Conservation (phyloP, 257 asterid species). For the Fraxinus quadrangulata region DNA sequence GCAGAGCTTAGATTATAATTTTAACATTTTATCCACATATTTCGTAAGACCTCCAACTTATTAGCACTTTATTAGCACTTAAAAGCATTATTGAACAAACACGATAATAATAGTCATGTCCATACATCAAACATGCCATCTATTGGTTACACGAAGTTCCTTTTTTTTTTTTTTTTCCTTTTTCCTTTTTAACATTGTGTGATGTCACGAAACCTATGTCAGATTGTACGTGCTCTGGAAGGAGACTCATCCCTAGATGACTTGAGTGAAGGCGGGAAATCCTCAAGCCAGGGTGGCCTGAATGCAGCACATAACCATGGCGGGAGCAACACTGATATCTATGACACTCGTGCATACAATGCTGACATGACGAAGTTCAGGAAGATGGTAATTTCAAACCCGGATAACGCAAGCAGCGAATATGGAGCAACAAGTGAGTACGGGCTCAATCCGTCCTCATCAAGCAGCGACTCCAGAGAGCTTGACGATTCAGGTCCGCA, state of each 20-base stretch:
- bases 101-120: too few relatives aligned
- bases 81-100: too few relatives aligned
- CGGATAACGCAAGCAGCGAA: conserved; percentile 58
- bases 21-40: too few relatives aligned
- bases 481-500: not conserved
- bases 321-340: conserved; percentile 22
- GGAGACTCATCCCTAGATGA: conserved; percentile 81
- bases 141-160: not conserved
- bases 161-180: too few relatives aligned
- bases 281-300: conserved; percentile 23
- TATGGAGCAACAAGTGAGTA: conserved; percentile 65
- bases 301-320: conserved; percentile 26
- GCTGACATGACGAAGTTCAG: conserved; percentile 87
- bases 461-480: conserved; percentile 46
- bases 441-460: conserved; percentile 55
- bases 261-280: conserved; percentile 56
- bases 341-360: conserved; percentile 74
- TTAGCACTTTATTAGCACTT: too few relatives aligned
- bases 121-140: not conserved
- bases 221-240: conserved; percentile 78
- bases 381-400: conserved; percentile 62
- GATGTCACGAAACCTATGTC: conserved; percentile 7
- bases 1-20: too few relatives aligned
- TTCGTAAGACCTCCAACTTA: too few relatives aligned
- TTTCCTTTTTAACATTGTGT: not conserved